Conservation (phyloP, 2,329 filamentous ascomycete genomes). For the Hymenoscyphus fraxineus region DNA sequence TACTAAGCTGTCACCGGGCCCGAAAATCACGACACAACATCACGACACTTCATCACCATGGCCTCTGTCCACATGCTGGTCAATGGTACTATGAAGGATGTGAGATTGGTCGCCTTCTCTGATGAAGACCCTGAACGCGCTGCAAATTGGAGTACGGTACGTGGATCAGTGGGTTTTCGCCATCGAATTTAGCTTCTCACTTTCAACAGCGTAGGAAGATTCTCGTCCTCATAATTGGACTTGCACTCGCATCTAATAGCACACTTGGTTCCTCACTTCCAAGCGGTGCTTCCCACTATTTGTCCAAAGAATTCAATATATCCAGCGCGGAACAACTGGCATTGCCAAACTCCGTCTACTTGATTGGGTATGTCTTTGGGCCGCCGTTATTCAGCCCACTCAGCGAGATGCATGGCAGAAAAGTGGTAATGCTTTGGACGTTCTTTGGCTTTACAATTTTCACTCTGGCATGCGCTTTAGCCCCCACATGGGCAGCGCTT, state of each 20-base stretch:
- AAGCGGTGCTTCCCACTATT: not conserved
- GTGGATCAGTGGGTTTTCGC: not conserved
- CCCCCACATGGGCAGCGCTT: slow-evolving; percentile 53
- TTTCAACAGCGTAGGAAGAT: not conserved
- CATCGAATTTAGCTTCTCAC: not conserved
- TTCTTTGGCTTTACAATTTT: slow-evolving; percentile 57
- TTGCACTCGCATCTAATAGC: not conserved
- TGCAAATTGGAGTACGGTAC: slow-evolving; percentile 3
- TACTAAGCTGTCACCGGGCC: not conserved
- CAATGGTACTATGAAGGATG: not conserved
- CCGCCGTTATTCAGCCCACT: slow-evolving; percentile 65
- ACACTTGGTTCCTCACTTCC: slow-evolving; percentile 1
- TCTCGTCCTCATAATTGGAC: not conserved
- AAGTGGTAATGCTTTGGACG: slow-evolving; percentile 54
- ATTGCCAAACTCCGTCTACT: slow-evolving; percentile 52
- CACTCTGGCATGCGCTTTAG: slow-evolving; percentile 53
- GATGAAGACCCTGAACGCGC: not conserved
- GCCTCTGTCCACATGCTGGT: not conserved
- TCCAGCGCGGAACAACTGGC: not conserved
- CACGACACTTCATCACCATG: not conserved
- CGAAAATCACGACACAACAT: not conserved
- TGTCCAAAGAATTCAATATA: not conserved
- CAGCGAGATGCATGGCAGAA: slow-evolving; percentile 57
- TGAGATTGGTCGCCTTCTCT: not conserved
- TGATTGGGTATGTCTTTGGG: slow-evolving; percentile 55